Evolutionary conservation across 805 yeast genomes (phyloP).

Genomic region (Sugiyamaella valdiviana): DNA sequence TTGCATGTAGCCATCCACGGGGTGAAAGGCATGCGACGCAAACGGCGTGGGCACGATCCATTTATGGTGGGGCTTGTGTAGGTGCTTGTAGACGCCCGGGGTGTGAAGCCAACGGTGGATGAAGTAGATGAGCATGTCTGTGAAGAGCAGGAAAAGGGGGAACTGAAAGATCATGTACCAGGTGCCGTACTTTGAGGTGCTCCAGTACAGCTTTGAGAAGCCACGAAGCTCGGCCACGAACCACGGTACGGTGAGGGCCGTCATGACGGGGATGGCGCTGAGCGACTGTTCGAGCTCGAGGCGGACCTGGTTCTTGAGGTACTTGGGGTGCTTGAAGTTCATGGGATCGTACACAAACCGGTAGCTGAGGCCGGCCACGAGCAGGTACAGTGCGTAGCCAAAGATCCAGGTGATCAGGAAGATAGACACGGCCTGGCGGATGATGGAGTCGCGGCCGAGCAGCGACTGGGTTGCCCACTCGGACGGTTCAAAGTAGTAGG

Average conservation of each 20-base stretch:
- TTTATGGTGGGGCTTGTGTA: conserved; percentile 98
- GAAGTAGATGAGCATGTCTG: conserved; percentile 87
- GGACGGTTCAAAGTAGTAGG: conserved; percentile 36
- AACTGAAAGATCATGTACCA: conserved; percentile 63
- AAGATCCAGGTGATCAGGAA: conserved; percentile 67
- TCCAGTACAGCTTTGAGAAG: conserved; percentile 68
- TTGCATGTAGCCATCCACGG: conserved; percentile 92
- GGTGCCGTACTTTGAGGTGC: conserved; percentile 59
- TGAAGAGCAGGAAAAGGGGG: conserved; percentile 79
- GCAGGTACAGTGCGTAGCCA: conserved; percentile 78
- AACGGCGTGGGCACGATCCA: conserved; percentile 98
- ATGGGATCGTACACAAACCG: conserved; percentile 75
- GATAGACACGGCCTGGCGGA: conserved; percentile 67
- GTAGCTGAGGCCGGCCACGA: conserved; percentile 73
- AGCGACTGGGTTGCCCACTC: conserved; percentile 58
- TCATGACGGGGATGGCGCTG: conserved; percentile 86
- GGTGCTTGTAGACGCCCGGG: conserved; percentile 75
- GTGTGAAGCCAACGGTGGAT: conserved; percentile 92
- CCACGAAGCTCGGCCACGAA: conserved; percentile 80
- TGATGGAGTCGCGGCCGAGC: conserved; percentile 60
- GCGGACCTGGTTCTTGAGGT: conserved; percentile 85
- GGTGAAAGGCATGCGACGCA: conserved; percentile 98
- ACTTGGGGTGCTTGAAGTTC: conserved; percentile 92
- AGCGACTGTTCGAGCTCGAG: conserved; percentile 75
- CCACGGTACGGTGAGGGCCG: conserved; percentile 81